phyloP scores from a whole-genome alignment of 805 yeast species.

The Metschnikowia noctiluminum region DNA sequence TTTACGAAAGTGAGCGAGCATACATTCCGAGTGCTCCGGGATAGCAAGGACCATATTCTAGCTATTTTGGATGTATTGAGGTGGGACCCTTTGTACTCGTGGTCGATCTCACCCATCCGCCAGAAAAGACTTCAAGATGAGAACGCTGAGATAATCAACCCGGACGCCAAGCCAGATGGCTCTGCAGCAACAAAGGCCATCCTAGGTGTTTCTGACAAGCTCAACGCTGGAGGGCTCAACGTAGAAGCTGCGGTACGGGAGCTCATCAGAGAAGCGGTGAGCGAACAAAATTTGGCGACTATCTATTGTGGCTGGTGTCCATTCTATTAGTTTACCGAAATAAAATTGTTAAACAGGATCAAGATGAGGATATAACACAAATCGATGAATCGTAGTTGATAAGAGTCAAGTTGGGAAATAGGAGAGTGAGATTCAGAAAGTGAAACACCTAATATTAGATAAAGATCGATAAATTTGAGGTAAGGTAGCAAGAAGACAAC shows the following conservation, averaged over 20 bases:
- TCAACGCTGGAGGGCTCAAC: constrained; percentile 64
- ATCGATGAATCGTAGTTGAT: no score
- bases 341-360: no score
- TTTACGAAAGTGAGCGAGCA: constrained; percentile 72
- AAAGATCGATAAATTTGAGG: no score
- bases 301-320: constrained; percentile 87
- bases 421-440: no score
- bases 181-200: constrained; percentile 82
- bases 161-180: constrained; percentile 38
- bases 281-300: constrained; percentile 61
- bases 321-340: constrained; percentile 41
- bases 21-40: constrained; percentile 63
- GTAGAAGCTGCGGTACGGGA: constrained; percentile 83
- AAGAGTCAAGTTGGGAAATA: no score
- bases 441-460: no score
- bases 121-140: constrained; percentile 51
- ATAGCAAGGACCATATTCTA: constrained; percentile 64
- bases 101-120: constrained; percentile 81
- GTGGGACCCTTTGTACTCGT: constrained; percentile 90
- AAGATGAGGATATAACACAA: background rate
- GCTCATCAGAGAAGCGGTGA: constrained; percentile 72
- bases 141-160: constrained; percentile 15
- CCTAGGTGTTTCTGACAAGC: constrained; percentile 64
- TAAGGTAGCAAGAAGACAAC: no score
- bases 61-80: constrained; percentile 80